Conservation (phyloP, 768 basidiomycete species). For the Suillus subaureus region DNA sequence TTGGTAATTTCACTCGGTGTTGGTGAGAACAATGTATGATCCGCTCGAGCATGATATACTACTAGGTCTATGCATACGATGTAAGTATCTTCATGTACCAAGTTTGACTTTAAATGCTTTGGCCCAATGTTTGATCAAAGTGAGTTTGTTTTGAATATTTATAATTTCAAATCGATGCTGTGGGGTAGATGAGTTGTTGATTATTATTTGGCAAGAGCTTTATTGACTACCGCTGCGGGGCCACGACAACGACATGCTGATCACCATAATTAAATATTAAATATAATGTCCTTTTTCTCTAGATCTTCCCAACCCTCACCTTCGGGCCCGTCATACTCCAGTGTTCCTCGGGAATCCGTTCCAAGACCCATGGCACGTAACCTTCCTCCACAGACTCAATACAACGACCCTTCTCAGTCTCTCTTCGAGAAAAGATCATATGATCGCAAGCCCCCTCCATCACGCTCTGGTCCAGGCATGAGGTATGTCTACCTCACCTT, state of each 20-base stretch:
- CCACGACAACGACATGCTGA: constrained; percentile 2
- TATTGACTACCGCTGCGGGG: neutral
- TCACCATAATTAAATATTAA: neutral
- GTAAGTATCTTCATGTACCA: neutral
- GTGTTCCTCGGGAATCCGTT: constrained; percentile 42
- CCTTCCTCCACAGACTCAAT: constrained; percentile 44
- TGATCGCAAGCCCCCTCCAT: constrained; percentile 43
- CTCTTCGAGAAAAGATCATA: constrained; percentile 53
- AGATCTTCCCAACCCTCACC: constrained; percentile 33
- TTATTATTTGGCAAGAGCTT: neutral
- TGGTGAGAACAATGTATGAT: constrained; percentile 1
- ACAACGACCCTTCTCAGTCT: constrained; percentile 53
- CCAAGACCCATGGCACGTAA: constrained; percentile 39
- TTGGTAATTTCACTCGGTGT: neutral
- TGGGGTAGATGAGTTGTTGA: neutral
- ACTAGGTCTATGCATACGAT: neutral
- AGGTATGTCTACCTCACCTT: constrained; percentile 19
- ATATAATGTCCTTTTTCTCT: constrained; percentile 46
- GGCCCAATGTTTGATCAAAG: too few relatives aligned
- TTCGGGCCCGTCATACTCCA: constrained; percentile 40
- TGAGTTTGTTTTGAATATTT: neutral
- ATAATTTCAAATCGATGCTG: too few relatives aligned
- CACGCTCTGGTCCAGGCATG: constrained; percentile 29
- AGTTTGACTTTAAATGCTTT: too few relatives aligned
- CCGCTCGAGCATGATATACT: neutral